Conservation (phyloP, 1,139 yeast genomes). For the Hyphopichia fennica region DNA sequence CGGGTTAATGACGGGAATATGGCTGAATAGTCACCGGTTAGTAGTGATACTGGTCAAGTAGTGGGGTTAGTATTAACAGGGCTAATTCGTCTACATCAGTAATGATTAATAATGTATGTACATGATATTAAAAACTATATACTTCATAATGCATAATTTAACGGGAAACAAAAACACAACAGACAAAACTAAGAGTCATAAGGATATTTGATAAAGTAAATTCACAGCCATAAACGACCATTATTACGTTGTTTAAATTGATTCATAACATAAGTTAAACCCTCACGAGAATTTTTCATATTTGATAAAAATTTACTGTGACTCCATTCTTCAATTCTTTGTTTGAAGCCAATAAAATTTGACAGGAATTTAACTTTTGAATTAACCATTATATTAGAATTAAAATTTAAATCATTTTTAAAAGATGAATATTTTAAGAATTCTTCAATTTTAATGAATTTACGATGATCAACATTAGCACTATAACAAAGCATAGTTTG, state of each 20-base stretch:
- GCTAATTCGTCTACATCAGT: too few relatives aligned
- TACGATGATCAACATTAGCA: conserved; percentile 82
- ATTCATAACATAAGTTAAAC: conserved; percentile 79
- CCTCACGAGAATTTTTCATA: conserved; percentile 64
- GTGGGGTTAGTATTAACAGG: too few relatives aligned
- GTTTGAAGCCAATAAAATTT: conserved; percentile 68
- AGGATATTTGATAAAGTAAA: neutral
- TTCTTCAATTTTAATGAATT: conserved; percentile 80
- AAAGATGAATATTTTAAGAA: conserved; percentile 46
- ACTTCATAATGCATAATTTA: neutral
- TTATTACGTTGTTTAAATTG: conserved; percentile 23
- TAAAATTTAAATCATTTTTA: conserved; percentile 14
- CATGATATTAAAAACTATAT: too few relatives aligned
- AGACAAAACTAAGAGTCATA: too few relatives aligned
- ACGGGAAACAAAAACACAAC: too few relatives aligned
- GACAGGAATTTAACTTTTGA: conserved; percentile 70
- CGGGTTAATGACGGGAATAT: too few relatives aligned
- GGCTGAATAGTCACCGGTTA: too few relatives aligned
- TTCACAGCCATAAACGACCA: neutral
- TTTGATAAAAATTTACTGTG: conserved; percentile 68
- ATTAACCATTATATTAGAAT: conserved; percentile 42
- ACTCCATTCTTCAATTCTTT: conserved; percentile 83
- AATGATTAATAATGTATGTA: too few relatives aligned
- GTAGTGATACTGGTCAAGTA: too few relatives aligned
- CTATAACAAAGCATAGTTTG: conserved; percentile 68